Conservation (phyloP, 2,329 filamentous ascomycete genomes). For the Ophiostoma triangulosporum region DNA sequence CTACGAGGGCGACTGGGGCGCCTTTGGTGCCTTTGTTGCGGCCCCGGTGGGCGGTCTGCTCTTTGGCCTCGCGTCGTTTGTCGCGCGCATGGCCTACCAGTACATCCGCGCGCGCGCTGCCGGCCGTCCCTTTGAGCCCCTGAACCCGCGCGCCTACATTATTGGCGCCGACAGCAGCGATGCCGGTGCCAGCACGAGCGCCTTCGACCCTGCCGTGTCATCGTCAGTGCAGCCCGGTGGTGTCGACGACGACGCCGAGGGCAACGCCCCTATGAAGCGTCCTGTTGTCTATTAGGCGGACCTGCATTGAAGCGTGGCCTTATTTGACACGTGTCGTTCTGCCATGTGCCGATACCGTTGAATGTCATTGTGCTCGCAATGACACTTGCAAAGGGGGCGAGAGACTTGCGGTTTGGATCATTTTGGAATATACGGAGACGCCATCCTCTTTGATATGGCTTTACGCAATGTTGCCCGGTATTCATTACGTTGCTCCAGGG, state of each 20-base stretch:
- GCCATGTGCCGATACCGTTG: too few species aligned
- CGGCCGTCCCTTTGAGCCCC: slow-evolving; percentile 51
- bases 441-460: too few species aligned
- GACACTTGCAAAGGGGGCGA: too few species aligned
- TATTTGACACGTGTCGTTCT: too few species aligned
- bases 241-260: neutral
- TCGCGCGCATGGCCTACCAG: slow-evolving; percentile 43
- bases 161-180: slow-evolving; percentile 2
- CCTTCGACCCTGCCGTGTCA: neutral
- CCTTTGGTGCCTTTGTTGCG: slow-evolving; percentile 70
- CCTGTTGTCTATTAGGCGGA: neutral
- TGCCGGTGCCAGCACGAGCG: neutral
- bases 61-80: slow-evolving; percentile 53
- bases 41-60: slow-evolving; percentile 63
- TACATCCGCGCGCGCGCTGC: slow-evolving; percentile 41
- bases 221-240: neutral
- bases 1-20: slow-evolving; percentile 67
- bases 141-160: slow-evolving; percentile 31
- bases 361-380: too few species aligned
- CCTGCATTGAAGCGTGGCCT: too few species aligned
- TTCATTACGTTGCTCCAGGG: too few species aligned
- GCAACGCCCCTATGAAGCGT: neutral
- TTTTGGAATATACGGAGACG: too few species aligned
- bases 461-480: too few species aligned
- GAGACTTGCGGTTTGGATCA: too few species aligned